Evolutionary conservation across 2,329 filamentous ascomycete species (phyloP).

Genomic region (Sporothrix humicola): DNA sequence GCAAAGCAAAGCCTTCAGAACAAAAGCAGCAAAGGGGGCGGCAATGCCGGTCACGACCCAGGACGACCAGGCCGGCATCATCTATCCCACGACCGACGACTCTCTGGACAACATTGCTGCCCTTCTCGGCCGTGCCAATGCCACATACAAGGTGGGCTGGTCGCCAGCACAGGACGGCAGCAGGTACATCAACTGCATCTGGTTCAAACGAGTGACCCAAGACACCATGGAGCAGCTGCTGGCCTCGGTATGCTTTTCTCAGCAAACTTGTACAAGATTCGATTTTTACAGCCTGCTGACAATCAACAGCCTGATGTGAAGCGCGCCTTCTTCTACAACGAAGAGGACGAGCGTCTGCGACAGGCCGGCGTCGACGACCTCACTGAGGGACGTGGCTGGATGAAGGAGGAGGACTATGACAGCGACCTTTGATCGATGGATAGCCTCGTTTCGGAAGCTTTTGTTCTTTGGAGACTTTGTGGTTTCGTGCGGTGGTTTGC

Average conservation of each 20-base stretch:
- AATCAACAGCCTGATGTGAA: background rate
- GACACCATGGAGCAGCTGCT: background rate
- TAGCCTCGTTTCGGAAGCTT: too few species aligned
- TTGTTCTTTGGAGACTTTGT: too few species aligned
- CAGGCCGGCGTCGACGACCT: background rate
- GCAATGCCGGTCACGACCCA: background rate
- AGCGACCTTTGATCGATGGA: background rate
- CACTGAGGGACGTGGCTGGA: background rate
- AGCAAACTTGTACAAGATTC: too few species aligned
- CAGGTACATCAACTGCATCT: background rate
- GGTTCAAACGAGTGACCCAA: background rate
- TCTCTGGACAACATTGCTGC: background rate
- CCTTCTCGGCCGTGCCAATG: background rate
- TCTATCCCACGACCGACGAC: background rate
- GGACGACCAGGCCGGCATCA: background rate
- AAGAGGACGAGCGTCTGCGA: background rate
- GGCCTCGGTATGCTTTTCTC: background rate
- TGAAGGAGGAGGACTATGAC: background rate
- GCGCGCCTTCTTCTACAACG: background rate
- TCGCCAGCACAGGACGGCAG: background rate
- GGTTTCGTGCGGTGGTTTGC: too few species aligned
- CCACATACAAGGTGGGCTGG: slow-evolving; percentile 10
- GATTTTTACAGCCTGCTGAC: too few species aligned
- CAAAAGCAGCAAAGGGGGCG: background rate
- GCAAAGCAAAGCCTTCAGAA: background rate